Evolutionary conservation across 768 basidiomycete genomes (phyloP).

Genomic region (Amyloporia xantha): DNA sequence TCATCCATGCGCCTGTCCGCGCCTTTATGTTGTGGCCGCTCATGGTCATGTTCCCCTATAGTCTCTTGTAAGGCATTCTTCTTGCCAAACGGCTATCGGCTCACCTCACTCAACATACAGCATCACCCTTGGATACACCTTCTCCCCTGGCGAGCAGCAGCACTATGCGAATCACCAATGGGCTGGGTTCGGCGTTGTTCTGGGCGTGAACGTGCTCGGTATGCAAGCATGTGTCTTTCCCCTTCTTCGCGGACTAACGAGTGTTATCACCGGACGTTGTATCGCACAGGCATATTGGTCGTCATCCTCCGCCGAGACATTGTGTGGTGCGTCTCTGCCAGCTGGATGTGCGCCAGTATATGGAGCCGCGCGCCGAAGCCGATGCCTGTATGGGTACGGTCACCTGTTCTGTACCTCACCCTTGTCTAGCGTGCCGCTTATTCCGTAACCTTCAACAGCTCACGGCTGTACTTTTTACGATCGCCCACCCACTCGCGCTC

Average conservation of each 20-base stretch:
- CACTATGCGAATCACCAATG: constrained; percentile 58
- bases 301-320: constrained; percentile 55
- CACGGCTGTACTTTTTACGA: constrained; percentile 56
- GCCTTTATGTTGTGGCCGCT: constrained; percentile 54
- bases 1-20: constrained; percentile 84
- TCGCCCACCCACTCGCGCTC: constrained; percentile 57
- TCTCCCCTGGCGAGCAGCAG: constrained; percentile 43
- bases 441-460: constrained; percentile 32
- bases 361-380: constrained; percentile 60
- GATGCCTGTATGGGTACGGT: constrained; percentile 53
- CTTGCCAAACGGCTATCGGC: no score
- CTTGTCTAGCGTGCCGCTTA: background rate
- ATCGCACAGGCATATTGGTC: constrained; percentile 42
- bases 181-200: constrained; percentile 65
- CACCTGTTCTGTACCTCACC: background rate
- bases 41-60: constrained; percentile 53
- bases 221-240: background rate
- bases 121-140: constrained; percentile 62
- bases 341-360: constrained; percentile 65
- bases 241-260: background rate
- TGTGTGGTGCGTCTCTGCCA: constrained; percentile 69
- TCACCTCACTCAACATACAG: constrained; percentile 35
- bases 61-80: constrained; percentile 40
- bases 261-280: background rate
- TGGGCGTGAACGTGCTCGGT: constrained; percentile 48